Percentiles rank a stretch among this genome's conserved stretches.
These are phyloP conservation scores for Peronospora destructor DNA, from an alignment of 352 stramenopile genomes.

Conservation along the genomic window DNA sequence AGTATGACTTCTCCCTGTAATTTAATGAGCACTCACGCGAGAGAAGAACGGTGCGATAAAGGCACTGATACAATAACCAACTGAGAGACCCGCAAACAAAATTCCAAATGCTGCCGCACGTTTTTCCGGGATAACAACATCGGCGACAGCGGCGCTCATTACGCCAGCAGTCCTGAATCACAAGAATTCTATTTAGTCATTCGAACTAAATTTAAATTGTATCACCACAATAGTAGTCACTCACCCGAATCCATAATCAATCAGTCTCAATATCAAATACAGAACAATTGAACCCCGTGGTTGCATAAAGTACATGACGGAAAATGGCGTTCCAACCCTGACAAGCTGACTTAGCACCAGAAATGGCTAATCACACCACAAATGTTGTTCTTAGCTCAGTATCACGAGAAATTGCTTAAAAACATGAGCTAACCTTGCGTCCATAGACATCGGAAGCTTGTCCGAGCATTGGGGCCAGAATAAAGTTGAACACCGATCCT, in stretches of 20 bases:
- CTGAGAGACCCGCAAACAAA: constrained; percentile 46
- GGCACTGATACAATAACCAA: constrained; percentile 54
- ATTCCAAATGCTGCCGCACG: constrained; percentile 57
- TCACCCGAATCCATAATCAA: constrained; percentile 62
- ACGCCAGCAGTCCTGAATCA: constrained; percentile 48
- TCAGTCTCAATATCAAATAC: constrained; percentile 56
- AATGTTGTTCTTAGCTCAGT: neutral
- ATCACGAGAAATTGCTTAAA: neutral
- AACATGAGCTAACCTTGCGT: constrained; percentile 45
- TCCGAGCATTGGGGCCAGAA: constrained; percentile 62
- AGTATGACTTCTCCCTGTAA: neutral
- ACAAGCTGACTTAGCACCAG: constrained; percentile 58
- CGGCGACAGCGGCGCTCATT: constrained; percentile 53
- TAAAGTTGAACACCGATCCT: constrained; percentile 52
- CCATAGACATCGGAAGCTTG: constrained; percentile 70
- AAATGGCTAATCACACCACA: constrained; percentile 42
- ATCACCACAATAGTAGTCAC: neutral
- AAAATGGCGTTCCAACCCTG: constrained; percentile 52
- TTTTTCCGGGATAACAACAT: constrained; percentile 47
- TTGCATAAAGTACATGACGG: constrained; percentile 65
- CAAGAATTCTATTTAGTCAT: neutral
- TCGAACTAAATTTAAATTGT: neutral
- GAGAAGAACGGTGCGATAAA: constrained; percentile 54
- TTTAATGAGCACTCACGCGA: constrained; percentile 27
- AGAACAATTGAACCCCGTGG: constrained; percentile 47